These are phyloP conservation scores for Leucaena leucocephala DNA, from an alignment of 306 rosid genomes.

Conservation along the genomic window DNA sequence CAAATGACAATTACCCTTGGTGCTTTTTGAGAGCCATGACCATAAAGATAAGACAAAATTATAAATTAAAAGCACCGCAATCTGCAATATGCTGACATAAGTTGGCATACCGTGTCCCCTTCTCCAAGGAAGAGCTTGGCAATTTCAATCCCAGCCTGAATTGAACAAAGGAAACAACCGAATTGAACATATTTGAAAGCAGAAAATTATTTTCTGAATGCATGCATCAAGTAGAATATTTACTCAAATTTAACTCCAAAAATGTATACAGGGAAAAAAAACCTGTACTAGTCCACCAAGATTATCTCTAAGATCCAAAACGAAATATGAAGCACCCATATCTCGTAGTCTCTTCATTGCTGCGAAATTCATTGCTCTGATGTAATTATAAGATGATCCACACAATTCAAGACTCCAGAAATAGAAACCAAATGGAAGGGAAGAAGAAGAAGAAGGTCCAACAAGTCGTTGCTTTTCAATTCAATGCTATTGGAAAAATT, in stretches of 20 bases:
- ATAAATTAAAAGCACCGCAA: conserved; percentile 19
- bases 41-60: background rate
- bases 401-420: conserved; percentile 4
- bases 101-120: conserved; percentile 77
- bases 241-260: background rate
- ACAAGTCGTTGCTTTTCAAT: conserved; percentile 9
- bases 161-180: conserved; percentile 36
- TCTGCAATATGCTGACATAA: conserved; percentile 18
- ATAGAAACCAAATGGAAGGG: conserved; percentile 12
- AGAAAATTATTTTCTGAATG: conserved; percentile 21
- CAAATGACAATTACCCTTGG: background rate
- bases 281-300: conserved; percentile 99
- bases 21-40: conserved; percentile 8
- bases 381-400: conserved; percentile 14
- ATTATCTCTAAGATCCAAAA: conserved; percentile 96
- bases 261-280: conserved; percentile 29
- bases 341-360: conserved; percentile 91
- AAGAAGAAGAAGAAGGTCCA: background rate
- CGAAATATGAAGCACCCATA: conserved; percentile 84
- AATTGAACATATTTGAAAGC: conserved; percentile 25
- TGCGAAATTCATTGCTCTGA: conserved; percentile 51
- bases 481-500: conserved; percentile 13
- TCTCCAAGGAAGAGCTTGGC: conserved; percentile 82
- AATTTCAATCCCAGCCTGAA: conserved; percentile 96
- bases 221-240: conserved; percentile 23